These are phyloP conservation scores for Pleodorina starrii DNA, from an alignment of 139 green algal species.

Conservation along the genomic window DNA sequence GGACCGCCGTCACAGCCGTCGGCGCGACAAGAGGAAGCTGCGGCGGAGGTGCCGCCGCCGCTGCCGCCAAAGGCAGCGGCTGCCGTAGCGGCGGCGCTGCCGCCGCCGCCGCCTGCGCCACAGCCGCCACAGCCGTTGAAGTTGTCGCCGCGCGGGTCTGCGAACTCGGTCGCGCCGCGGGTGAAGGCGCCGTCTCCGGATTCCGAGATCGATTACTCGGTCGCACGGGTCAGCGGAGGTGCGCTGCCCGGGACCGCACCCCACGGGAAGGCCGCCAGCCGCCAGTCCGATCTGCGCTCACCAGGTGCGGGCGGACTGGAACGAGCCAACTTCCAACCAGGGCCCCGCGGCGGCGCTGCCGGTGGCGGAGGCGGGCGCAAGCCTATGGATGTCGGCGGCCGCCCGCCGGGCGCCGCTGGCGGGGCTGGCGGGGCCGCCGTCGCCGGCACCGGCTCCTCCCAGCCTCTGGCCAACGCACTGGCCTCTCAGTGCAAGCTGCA, in stretches of 20 bases:
- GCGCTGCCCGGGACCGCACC: background rate
- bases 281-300: background rate
- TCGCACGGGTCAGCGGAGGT: background rate
- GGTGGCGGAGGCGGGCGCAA: background rate
- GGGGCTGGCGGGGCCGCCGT: background rate
- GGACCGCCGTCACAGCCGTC: background rate
- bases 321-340: background rate
- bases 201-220: background rate
- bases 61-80: background rate
- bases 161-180: no score
- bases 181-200: no score
- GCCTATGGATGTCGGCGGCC: background rate
- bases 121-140: no score
- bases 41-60: background rate
- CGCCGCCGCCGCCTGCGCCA: background rate
- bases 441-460: background rate
- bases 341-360: background rate
- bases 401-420: background rate
- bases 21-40: no score
- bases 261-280: background rate
- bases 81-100: background rate
- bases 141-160: no score
- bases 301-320: background rate
- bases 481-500: constrained; percentile 47
- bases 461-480: constrained; percentile 50